These are phyloP conservation scores for Thermochaetoides dissita DNA, from an alignment of 2,329 filamentous ascomycete genomes.

Conservation along the genomic window DNA sequence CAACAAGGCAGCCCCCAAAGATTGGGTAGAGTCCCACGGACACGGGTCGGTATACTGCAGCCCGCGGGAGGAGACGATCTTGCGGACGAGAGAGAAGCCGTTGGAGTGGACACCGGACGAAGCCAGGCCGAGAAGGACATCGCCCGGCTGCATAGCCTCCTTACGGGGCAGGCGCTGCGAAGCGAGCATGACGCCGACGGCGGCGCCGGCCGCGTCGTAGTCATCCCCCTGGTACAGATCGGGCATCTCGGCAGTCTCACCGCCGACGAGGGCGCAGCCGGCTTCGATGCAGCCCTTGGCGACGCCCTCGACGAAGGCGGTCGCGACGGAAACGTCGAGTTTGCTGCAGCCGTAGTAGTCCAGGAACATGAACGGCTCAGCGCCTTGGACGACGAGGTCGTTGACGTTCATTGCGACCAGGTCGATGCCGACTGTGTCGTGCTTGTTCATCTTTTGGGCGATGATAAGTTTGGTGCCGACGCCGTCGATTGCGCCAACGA, in stretches of 20 bases:
- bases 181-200: slow-evolving; percentile 66
- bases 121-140: slow-evolving; percentile 71
- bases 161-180: slow-evolving; percentile 61
- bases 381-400: slow-evolving; percentile 89
- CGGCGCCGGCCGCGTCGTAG: slow-evolving; percentile 86
- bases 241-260: slow-evolving; percentile 97
- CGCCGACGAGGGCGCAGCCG: slow-evolving; percentile 83
- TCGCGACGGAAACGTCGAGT: slow-evolving; percentile 63
- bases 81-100: slow-evolving; percentile 90
- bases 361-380: slow-evolving; percentile 88
- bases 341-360: slow-evolving; percentile 95
- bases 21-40: slow-evolving; percentile 51
- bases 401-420: slow-evolving; percentile 99
- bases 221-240: slow-evolving; percentile 80
- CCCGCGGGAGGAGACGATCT: slow-evolving; percentile 62
- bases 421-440: slow-evolving; percentile 91
- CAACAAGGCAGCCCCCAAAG: slow-evolving; percentile 63
- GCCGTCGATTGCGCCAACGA: slow-evolving; percentile 92
- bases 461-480: slow-evolving; percentile 96
- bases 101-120: slow-evolving; percentile 91
- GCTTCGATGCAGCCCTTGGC: slow-evolving; percentile 74
- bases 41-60: slow-evolving; percentile 57
- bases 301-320: slow-evolving; percentile 81
- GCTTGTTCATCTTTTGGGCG: slow-evolving; percentile 76
- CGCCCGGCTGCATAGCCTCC: slow-evolving; percentile 62